Percentiles rank a stretch among this genome's conserved stretches.
Conservation (phyloP, 176 grass and related monocot genomes). For the Pontederia crassipes region DNA sequence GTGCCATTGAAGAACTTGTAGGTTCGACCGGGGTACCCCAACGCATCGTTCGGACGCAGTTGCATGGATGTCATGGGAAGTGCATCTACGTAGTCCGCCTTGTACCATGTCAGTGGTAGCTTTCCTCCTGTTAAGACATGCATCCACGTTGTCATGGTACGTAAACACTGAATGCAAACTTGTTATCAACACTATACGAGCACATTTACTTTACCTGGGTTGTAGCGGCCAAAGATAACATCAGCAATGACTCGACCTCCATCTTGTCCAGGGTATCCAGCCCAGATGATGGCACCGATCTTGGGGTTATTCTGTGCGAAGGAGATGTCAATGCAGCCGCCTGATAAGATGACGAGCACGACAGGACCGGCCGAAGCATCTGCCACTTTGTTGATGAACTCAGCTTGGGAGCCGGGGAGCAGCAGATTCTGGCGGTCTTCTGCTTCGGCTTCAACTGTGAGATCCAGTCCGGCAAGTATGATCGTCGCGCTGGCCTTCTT, state of each 20-base stretch:
- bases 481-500: conserved; percentile 24
- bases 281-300: conserved; percentile 51
- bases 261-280: conserved; percentile 42
- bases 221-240: conserved; percentile 3
- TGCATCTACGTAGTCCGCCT: not conserved
- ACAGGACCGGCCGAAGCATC: conserved; percentile 29
- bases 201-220: not conserved
- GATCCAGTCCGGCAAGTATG: conserved; percentile 35
- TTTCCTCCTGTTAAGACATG: not conserved
- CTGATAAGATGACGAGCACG: conserved; percentile 43
- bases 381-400: conserved; percentile 36
- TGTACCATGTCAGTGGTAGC: conserved; percentile 1
- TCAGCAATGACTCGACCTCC: conserved; percentile 38
- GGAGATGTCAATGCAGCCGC: conserved; percentile 39
- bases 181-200: not conserved
- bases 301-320: conserved; percentile 41
- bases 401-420: conserved; percentile 33
- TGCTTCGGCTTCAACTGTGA: conserved; percentile 35
- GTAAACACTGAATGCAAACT: not conserved
- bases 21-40: conserved; percentile 9
- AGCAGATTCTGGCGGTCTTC: conserved; percentile 38
- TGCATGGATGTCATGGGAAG: conserved; percentile 1
- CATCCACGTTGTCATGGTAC: no score
- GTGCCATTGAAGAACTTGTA: conserved; percentile 8
- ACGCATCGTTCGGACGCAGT: not conserved